phyloP scores from a whole-genome alignment of 768 basidiomycete species.

The Lactarius akahatsu region DNA sequence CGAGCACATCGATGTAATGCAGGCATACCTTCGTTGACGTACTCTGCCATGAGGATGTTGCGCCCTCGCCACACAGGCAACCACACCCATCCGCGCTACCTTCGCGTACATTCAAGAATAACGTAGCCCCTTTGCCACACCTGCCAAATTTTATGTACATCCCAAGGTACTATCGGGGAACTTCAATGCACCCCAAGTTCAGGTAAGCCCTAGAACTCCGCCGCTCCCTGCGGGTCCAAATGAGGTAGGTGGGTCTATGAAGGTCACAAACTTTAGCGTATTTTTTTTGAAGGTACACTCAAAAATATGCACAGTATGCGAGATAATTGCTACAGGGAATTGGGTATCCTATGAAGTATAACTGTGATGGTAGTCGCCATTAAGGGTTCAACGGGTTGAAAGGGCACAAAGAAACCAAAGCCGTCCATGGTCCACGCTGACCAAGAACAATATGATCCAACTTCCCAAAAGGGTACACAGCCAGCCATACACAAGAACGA shows the following conservation, averaged over 20 bases:
- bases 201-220: not conserved
- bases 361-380: not conserved
- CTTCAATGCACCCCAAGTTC: not conserved
- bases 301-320: not conserved
- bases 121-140: not conserved
- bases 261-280: not conserved
- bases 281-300: not conserved
- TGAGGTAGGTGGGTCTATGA: not conserved
- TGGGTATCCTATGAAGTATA: not conserved
- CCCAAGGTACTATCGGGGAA: not conserved
- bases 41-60: slow-evolving; percentile 20
- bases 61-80: slow-evolving; percentile 12
- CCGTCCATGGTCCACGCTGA: slow-evolving; percentile 10
- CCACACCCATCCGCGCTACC: not conserved
- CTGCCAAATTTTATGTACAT: not conserved
- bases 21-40: slow-evolving; percentile 22
- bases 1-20: slow-evolving; percentile 9
- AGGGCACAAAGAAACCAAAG: not conserved
- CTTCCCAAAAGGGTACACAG: not conserved
- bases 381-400: slow-evolving; percentile 1
- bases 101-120: not conserved
- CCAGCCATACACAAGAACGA: not conserved
- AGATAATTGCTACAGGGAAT: not conserved
- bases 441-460: slow-evolving; percentile 14
- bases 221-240: not conserved